Evolutionary conservation across 352 stramenopile genomes (phyloP), one percentile per base, ranked within the genome.

Genomic region (Poterioochromonas sp.): DNA sequence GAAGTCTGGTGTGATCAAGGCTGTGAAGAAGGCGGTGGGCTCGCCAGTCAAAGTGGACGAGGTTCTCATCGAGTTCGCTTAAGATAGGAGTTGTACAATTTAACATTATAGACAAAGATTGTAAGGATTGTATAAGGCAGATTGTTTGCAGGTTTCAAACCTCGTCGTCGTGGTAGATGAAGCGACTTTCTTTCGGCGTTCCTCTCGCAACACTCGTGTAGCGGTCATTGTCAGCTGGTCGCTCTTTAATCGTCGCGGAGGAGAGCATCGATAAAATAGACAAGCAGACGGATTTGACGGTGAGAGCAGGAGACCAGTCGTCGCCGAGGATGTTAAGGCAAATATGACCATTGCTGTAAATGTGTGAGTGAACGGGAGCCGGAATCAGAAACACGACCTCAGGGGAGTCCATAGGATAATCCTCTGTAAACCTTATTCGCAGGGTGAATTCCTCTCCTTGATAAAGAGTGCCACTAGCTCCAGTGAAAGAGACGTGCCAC

Each of bases 1-100:
- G 82, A 92, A 92, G 82, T 87, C 84, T n/a, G 91, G 90, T 47
- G 76, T 89, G 29, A 88, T 98, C 79, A 90, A 88, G 64, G 89
- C 86, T 51, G 85, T 97, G 76, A 83, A 86, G 44, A 86, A 87
- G 65, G 77, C 85, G 54, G 86, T 89, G n/a, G 94, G 94, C 37
- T 86, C 90, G 43, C 92, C 90, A 12, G 86, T 98, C 47, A 90
- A 90, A 82, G 88, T 94, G 35, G 90, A 95, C 83, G 87, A 94
- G 49, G 82, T 93, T 79, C 94, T 96, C 76, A 88, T 96, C 76
- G 89, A 94, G 81, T 95, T 93, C 80, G 88, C 94, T 82, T 91
- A 88, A 49, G 47, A 15, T 26, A 26, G 47, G n/a, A 64, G 15
- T 40, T 47, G 8, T 40, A 70, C 35, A 32, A 64, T 58, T n/a